phyloP scores from a whole-genome alignment of 2,329 filamentous ascomycete genomes.

The Trichoderma sp. region DNA sequence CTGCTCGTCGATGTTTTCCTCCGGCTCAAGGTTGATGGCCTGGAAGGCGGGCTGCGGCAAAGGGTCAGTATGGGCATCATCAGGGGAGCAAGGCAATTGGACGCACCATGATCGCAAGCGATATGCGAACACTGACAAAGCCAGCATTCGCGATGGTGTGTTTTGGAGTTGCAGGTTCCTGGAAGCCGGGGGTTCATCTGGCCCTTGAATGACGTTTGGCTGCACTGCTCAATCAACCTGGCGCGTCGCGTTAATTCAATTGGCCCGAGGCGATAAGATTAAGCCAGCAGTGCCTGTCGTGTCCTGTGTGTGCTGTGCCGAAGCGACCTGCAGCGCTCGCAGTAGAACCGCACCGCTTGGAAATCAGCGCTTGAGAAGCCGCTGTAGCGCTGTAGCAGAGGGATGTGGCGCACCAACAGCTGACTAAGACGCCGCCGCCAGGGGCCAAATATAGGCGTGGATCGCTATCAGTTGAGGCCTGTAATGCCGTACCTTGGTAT shows the following conservation, averaged over 20 bases:
- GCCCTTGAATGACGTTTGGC: background rate
- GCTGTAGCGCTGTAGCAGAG: background rate
- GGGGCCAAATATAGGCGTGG: background rate
- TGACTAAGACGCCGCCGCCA: conserved; percentile 3
- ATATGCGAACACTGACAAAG: background rate
- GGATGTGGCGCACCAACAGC: background rate
- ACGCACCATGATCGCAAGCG: conserved; percentile 21
- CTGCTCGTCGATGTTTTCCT: conserved; percentile 86
- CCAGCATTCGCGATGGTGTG: conserved; percentile 17
- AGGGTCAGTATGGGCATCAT: background rate
- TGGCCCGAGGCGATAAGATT: conserved; percentile 11
- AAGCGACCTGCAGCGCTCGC: background rate
- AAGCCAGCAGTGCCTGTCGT: background rate
- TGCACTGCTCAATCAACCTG: background rate
- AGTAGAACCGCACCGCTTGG: background rate
- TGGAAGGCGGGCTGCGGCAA: conserved; percentile 63
- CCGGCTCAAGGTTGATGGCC: conserved; percentile 90
- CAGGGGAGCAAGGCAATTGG: background rate
- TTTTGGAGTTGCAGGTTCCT: background rate
- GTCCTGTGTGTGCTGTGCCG: background rate
- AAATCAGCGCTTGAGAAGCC: background rate
- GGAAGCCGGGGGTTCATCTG: background rate
- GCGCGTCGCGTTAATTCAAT: conserved; percentile 16
- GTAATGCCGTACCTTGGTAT: background rate
- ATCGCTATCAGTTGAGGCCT: background rate